phyloP scores from a whole-genome alignment of 257 asterid genomes.

The Plantago major region DNA sequence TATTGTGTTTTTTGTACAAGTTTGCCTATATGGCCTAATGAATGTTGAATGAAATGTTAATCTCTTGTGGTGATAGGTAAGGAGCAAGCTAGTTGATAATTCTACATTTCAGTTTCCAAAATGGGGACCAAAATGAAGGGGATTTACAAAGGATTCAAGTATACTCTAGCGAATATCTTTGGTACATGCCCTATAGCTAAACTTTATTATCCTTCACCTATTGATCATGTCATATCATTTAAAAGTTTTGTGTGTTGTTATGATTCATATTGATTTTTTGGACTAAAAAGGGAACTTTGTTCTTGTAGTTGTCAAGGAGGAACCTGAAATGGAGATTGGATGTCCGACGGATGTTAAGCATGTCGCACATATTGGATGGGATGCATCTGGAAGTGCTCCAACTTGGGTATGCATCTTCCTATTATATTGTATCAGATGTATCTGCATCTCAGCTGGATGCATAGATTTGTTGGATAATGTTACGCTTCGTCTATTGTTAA shows the following conservation, averaged over 20 bases:
- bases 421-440: background rate
- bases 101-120: constrained; percentile 17
- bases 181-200: constrained; percentile 28
- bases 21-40: background rate
- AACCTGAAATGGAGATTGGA: constrained; percentile 60
- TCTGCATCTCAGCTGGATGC: background rate
- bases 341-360: constrained; percentile 73
- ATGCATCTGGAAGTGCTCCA: constrained; percentile 55
- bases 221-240: background rate
- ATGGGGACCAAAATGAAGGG: constrained; percentile 78
- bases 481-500: background rate
- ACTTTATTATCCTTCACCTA: background rate
- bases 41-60: background rate
- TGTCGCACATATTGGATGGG: constrained; percentile 66
- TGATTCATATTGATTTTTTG: background rate
- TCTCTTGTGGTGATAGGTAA: constrained; percentile 24
- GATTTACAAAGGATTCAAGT: constrained; percentile 58
- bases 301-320: constrained; percentile 57
- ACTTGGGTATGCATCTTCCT: constrained; percentile 42
- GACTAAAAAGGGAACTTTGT: background rate
- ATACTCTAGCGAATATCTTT: constrained; percentile 49
- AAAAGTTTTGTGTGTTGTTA: background rate
- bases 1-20: too few species aligned
- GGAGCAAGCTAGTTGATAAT: background rate
- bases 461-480: background rate